These are phyloP conservation scores for Solanum virginianum DNA, from an alignment of 257 asterid species.

Conservation along the genomic window DNA sequence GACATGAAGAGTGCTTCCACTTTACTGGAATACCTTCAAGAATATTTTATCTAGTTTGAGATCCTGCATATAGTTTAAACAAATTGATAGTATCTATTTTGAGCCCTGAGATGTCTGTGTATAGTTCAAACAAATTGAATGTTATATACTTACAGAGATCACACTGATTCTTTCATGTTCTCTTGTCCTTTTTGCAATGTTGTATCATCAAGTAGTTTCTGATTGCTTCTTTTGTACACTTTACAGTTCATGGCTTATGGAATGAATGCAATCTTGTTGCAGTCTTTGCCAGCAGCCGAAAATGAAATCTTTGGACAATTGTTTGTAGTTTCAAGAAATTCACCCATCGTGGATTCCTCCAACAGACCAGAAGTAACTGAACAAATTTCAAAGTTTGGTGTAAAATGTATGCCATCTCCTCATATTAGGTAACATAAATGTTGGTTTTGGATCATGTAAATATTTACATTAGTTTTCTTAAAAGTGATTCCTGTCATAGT, in stretches of 20 bases:
- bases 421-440: slow-evolving; percentile 35
- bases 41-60: not conserved
- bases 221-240: not conserved
- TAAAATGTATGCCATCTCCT: slow-evolving; percentile 5
- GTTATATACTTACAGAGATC: not conserved
- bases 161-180: not conserved
- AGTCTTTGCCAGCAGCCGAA: slow-evolving; percentile 18
- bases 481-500: not conserved
- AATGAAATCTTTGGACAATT: slow-evolving; percentile 20
- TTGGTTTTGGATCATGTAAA: not conserved
- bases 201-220: not conserved
- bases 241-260: slow-evolving; percentile 47
- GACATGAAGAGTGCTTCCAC: not conserved
- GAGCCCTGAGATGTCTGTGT: not conserved
- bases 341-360: slow-evolving; percentile 11
- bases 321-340: slow-evolving; percentile 11
- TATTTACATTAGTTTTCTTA: not conserved
- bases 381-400: slow-evolving; percentile 18
- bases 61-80: not conserved
- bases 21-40: not conserved
- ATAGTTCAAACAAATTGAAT: not conserved
- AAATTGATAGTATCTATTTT: not conserved
- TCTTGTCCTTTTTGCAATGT: not conserved
- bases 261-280: slow-evolving; percentile 28
- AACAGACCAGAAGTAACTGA: slow-evolving; percentile 11